Evolutionary conservation across 1,284 basidiomycete genomes (phyloP), one percentile per base, ranked within the genome.

Genomic region (Golubevia pallescens): DNA sequence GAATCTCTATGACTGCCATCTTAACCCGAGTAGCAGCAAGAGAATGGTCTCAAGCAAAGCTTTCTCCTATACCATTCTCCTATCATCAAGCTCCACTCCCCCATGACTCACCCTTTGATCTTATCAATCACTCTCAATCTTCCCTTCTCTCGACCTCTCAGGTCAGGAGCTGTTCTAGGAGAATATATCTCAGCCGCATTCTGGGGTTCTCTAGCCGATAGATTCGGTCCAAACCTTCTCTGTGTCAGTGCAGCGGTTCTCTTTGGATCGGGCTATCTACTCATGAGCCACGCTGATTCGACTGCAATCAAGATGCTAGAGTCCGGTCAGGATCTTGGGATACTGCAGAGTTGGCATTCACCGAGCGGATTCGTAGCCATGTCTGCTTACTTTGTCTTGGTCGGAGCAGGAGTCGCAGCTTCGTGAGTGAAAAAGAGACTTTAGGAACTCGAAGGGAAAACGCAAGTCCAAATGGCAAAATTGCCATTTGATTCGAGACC

Each of bases 201-300:
- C 16, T 61, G 64, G 55, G 70, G 70, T 14, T 4, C 51, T 14
- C 38, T 71, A 14, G 66, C 59, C 10, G 70, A 71, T 53, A 32
- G 24, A n/a, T 63, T 60, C 28, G 70, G 70, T 2, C 70, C 70
- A 14, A 48, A 65, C 19, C 58, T 62, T 2, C 48, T 71, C 19
- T 62, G 63, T 51, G 16, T 63, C 23, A 13, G 42, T 21, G 70
- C 70, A 5, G 54, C 63, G 3, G 19, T 60, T 10, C 48, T 71
- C n/a, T 69, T 71, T 34, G 60, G 66, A 57, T 16, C 61, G n/a
- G 70, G 70, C 13, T 71, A 71, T 52, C 51, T 52, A n/a, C 60
- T 69, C 48, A 71, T 71, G 68, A 65, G 67, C 38, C 28, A 65
- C 24, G 63, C 66, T 16, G 69, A 66, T 14, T 7, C 34, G 42